Conservation (phyloP, 768 basidiomycete species). For the Asterophora parasitica region DNA sequence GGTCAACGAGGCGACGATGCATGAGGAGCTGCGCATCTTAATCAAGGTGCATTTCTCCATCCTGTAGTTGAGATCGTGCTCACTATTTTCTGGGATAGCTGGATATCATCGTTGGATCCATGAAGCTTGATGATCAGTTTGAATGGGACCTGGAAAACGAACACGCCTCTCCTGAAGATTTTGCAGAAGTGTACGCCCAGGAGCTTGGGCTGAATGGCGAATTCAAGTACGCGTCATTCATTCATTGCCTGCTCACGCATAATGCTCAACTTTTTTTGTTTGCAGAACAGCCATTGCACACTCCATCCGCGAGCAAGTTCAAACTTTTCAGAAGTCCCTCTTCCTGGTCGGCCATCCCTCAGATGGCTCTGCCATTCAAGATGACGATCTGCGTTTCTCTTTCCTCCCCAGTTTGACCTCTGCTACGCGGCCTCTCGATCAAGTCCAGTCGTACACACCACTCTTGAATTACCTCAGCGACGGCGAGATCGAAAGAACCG, state of each 20-base stretch:
- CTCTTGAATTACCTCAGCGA: slow-evolving; percentile 86
- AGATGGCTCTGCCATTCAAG: slow-evolving; percentile 71
- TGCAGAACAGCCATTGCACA: slow-evolving; percentile 92
- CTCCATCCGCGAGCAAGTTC: slow-evolving; percentile 92
- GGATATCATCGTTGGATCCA: slow-evolving; percentile 89
- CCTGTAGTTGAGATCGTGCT: slow-evolving; percentile 5
- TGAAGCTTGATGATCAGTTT: slow-evolving; percentile 94
- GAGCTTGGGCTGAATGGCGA: slow-evolving; percentile 91
- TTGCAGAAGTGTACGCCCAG: slow-evolving; percentile 79
- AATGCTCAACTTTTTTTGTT: neutral
- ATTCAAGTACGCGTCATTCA: slow-evolving; percentile 64
- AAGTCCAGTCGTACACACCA: slow-evolving; percentile 79
- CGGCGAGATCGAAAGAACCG: slow-evolving; percentile 82
- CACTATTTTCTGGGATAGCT: slow-evolving; percentile 46
- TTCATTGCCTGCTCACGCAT: neutral
- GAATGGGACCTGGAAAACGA: slow-evolving; percentile 93
- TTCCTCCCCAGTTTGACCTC: slow-evolving; percentile 80
- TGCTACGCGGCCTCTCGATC: slow-evolving; percentile 69
- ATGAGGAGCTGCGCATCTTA: slow-evolving; percentile 87
- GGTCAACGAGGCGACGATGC: slow-evolving; percentile 57
- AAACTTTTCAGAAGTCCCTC: slow-evolving; percentile 86
- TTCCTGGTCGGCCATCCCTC: slow-evolving; percentile 86
- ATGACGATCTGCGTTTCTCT: slow-evolving; percentile 87
- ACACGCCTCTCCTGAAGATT: slow-evolving; percentile 83
- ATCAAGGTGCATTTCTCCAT: slow-evolving; percentile 61